Conservation (phyloP, 805 yeast species). For the Wickerhamiella shivajii region DNA sequence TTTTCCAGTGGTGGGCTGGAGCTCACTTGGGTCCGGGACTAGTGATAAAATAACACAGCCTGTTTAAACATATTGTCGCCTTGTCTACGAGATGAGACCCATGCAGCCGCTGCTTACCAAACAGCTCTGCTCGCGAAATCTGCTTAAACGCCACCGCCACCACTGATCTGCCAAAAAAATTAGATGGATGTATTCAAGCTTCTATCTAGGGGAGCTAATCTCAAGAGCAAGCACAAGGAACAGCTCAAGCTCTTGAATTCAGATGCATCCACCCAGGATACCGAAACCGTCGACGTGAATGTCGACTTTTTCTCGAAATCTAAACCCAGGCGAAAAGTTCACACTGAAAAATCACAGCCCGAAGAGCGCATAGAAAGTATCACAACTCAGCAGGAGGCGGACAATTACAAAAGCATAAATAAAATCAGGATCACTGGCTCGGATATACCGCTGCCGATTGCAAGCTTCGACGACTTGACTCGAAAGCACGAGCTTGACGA, state of each 20-base stretch:
- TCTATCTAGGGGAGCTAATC: conserved; percentile 69
- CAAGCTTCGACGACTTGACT: conserved; percentile 70
- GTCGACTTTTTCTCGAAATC: conserved; percentile 63
- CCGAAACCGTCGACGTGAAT: conserved; percentile 47
- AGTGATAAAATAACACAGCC: no score
- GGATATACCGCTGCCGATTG: conserved; percentile 83
- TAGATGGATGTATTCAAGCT: conserved; percentile 64
- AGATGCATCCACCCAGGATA: conserved; percentile 13
- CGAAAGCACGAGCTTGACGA: conserved; percentile 52
- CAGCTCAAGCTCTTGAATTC: conserved; percentile 19
- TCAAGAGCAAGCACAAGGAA: conserved; percentile 37
- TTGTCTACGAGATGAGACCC: no score
- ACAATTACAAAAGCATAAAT: conserved; percentile 40
- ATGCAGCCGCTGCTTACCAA: no score
- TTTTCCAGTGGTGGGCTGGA: no score
- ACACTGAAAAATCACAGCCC: conserved; percentile 1
- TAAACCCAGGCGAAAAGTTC: conserved; percentile 2
- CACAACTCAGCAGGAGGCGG: conserved; percentile 43
- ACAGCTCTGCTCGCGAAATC: no score
- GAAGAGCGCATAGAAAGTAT: conserved; percentile 25
- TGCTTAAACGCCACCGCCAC: no score
- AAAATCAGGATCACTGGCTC: conserved; percentile 64
- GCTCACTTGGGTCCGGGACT: no score
- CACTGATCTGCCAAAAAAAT: no score
- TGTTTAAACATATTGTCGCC: no score